These are phyloP conservation scores for Candida pseudoviswanathii DNA, from an alignment of 1,139 yeast genomes.

Conservation along the genomic window DNA sequence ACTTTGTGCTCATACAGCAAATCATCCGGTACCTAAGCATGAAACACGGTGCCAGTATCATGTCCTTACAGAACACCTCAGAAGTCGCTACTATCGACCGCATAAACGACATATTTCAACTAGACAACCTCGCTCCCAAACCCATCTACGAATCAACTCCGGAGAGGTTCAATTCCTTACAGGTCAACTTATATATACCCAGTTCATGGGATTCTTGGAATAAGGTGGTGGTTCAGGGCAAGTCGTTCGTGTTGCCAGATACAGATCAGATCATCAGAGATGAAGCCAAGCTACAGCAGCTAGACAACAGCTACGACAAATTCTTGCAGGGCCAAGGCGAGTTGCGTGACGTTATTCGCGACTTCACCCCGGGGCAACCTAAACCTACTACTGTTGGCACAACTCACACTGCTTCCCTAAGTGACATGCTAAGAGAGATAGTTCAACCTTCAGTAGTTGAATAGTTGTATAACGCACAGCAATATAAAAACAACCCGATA, in stretches of 20 bases:
- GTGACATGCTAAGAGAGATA: constrained; percentile 10
- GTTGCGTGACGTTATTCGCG: constrained; percentile 1
- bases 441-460: constrained; percentile 12
- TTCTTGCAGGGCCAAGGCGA: constrained; percentile 4
- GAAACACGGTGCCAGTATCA: constrained; percentile 32
- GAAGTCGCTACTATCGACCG: constrained; percentile 13
- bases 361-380: neutral
- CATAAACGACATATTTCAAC: constrained; percentile 6
- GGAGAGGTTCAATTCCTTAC: neutral
- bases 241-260: constrained; percentile 23
- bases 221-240: constrained; percentile 49
- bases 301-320: constrained; percentile 12
- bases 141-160: constrained; percentile 13
- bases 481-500: neutral
- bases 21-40: constrained; percentile 51
- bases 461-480: neutral
- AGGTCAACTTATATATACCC: constrained; percentile 43
- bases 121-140: constrained; percentile 6
- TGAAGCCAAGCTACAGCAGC: constrained; percentile 7
- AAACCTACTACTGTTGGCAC: neutral
- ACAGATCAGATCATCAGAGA: constrained; percentile 21
- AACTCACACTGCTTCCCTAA: neutral
- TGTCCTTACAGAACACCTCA: constrained; percentile 7
- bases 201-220: constrained; percentile 52
- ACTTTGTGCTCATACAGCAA: constrained; percentile 48